Base-by-base conservation (phyloP, 352 stramenopile species). In the Phytophthora syringae region DNA sequence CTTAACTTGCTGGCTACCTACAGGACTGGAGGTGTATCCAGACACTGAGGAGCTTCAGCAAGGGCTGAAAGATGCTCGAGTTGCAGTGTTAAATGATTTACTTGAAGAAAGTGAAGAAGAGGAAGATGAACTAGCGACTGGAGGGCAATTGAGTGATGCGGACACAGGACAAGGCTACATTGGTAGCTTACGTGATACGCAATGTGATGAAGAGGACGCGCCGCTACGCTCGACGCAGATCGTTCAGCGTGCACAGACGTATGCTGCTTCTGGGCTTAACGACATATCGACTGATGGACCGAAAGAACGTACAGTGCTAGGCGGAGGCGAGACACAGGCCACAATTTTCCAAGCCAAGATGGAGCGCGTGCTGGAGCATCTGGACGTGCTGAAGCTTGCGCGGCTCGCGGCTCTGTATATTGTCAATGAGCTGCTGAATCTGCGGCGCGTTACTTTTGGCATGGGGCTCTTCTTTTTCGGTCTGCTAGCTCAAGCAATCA, bases 341-440 rank as follows among this genome's bases (percentile, higher is more conserved):
- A 69, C 77, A 13, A 60, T 80, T 21, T 91, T 93, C 72, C 67
- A 89, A 54, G 61, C 62, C 12, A 90, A 89, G 43, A 70, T 91
- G 16, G 77, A 79, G 15, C 72, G 68, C 7, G 60, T 91, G 11
- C 45, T 91, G 47, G 63, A 76, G 39, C 79, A 89, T 52, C 55
- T 93, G 21, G 80, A 90, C 43, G 30, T 89, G 24, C 43, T 55
- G 18, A 88, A 88, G 52, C 66, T 93, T 15, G 57, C 71, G 28
- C 84, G 72, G 11, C 62, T 93, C 12, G 73, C 70, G 12, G 61
- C 63, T 5, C 53, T 88, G 52, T 89, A 89, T 70, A 70, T 79
- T 44, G 56, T 88, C 37, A 65, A 68, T 12, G 82, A 93, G 64
- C 60, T 93, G 21, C 56, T 86, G 12, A 72, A 78, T 28, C 48